Conservation (phyloP, 257 asterid species). For the Jaltomata sinuosa region DNA sequence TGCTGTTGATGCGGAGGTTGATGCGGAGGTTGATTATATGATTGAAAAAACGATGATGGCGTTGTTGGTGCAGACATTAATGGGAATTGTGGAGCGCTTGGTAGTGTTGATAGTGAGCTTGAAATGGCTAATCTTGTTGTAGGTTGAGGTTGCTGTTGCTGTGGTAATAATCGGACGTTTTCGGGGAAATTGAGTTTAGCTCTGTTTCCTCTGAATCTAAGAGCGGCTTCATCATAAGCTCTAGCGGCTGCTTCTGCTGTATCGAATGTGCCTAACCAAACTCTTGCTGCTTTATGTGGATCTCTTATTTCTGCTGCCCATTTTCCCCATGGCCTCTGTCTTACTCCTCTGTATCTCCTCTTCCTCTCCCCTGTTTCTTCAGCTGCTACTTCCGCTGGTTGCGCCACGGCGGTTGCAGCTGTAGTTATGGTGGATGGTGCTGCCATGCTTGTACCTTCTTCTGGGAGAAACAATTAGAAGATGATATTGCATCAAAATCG, state of each 20-base stretch:
- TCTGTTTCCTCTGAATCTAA: constrained; percentile 71
- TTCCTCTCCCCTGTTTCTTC: constrained; percentile 52
- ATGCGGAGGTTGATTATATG: constrained; percentile 9
- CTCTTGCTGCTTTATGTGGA: constrained; percentile 82
- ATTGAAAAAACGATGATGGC: constrained; percentile 2
- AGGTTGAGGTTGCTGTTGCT: constrained; percentile 1
- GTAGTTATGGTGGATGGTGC: constrained; percentile 17
- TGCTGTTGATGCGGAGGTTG: neutral
- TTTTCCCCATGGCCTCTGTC: constrained; percentile 95
- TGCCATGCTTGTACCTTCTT: constrained; percentile 19
- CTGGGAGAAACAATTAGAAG: neutral
- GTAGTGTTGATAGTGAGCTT: neutral
- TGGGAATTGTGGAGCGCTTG: neutral
- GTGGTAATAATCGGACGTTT: constrained; percentile 33
- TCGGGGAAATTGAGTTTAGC: constrained; percentile 94
- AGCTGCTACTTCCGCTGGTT: constrained; percentile 14
- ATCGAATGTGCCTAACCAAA: constrained; percentile 92
- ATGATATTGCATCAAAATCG: neutral
- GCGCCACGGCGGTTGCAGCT: neutral
- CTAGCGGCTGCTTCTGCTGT: constrained; percentile 91
- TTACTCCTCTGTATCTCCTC: constrained; percentile 71
- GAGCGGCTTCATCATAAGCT: constrained; percentile 91
- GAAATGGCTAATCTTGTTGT: constrained; percentile 9
- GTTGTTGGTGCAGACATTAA: neutral
- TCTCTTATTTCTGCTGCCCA: constrained; percentile 97